Evolutionary conservation across 768 basidiomycete species (phyloP).

Genomic region (Termitomyces bulborhizus): DNA sequence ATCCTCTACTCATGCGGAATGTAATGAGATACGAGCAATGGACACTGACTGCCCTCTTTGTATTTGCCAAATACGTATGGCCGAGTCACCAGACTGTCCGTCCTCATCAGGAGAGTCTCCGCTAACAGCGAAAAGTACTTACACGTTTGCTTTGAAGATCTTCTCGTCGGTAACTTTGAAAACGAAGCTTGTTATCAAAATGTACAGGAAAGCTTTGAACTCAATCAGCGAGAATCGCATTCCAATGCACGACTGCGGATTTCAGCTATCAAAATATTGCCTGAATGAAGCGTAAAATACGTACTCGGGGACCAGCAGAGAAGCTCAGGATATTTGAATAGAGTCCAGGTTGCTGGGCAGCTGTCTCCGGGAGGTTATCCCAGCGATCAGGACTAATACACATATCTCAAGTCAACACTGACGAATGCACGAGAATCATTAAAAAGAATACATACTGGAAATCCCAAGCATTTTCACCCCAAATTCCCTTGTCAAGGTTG

Average conservation of each 20-base stretch:
- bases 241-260: slow-evolving; percentile 70
- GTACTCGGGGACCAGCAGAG: slow-evolving; percentile 74
- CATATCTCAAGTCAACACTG: not conserved
- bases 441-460: slow-evolving; percentile 51
- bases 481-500: slow-evolving; percentile 70
- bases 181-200: slow-evolving; percentile 60
- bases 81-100: slow-evolving; percentile 52
- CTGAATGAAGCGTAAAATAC: slow-evolving; percentile 20
- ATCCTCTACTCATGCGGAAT: slow-evolving; percentile 5
- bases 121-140: slow-evolving; percentile 19
- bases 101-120: not conserved
- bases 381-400: slow-evolving; percentile 68
- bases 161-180: slow-evolving; percentile 50
- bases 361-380: slow-evolving; percentile 71
- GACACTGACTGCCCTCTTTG: slow-evolving; percentile 57
- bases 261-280: not conserved
- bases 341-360: slow-evolving; percentile 58
- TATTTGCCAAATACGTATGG: slow-evolving; percentile 53
- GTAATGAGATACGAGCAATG: slow-evolving; percentile 42
- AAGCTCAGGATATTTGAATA: slow-evolving; percentile 70
- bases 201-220: slow-evolving; percentile 71
- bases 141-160: slow-evolving; percentile 60
- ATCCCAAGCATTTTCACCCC: slow-evolving; percentile 79
- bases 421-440: not conserved
- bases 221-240: slow-evolving; percentile 80